Conservation (phyloP, 1,139 yeast species). For the Yamadazyma epiphylla region DNA sequence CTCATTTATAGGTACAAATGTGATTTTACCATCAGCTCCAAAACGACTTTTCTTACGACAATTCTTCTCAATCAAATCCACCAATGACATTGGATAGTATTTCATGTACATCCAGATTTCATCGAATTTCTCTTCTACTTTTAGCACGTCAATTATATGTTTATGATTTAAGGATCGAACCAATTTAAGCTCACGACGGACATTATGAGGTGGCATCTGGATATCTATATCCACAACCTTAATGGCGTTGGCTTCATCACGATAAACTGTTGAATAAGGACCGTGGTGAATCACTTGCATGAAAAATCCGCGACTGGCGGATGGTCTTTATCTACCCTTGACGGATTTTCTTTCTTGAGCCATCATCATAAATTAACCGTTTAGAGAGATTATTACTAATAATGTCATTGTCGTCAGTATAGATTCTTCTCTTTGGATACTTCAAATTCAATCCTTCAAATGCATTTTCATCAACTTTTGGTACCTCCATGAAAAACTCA, state of each 20-base stretch:
- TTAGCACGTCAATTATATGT: constrained; percentile 20
- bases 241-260: constrained; percentile 27
- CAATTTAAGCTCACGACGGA: constrained; percentile 28
- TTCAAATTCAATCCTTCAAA: constrained; percentile 61
- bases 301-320: too few relatives aligned
- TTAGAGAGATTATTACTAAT: constrained; percentile 22
- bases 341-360: constrained; percentile 20
- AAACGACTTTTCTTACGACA: constrained; percentile 10
- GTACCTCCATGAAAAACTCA: constrained; percentile 67
- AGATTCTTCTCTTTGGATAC: constrained; percentile 71
- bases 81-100: constrained; percentile 25
- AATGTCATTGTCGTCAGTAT: constrained; percentile 74
- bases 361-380: constrained; percentile 25
- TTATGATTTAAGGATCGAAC: constrained; percentile 20
- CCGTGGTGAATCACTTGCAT: constrained; percentile 28
- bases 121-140: constrained; percentile 23
- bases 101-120: constrained; percentile 35
- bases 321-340: too few relatives aligned
- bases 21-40: constrained; percentile 7
- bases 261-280: constrained; percentile 33
- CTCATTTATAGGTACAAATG: constrained; percentile 9
- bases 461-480: constrained; percentile 66
- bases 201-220: constrained; percentile 35
- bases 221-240: constrained; percentile 41
- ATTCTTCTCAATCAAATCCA: constrained; percentile 18